A percentile compares a stretch with the other conserved stretches of the same genome.
Conservation (phyloP, 345 rosid genomes). For the Bretschneidera sinensis region DNA sequence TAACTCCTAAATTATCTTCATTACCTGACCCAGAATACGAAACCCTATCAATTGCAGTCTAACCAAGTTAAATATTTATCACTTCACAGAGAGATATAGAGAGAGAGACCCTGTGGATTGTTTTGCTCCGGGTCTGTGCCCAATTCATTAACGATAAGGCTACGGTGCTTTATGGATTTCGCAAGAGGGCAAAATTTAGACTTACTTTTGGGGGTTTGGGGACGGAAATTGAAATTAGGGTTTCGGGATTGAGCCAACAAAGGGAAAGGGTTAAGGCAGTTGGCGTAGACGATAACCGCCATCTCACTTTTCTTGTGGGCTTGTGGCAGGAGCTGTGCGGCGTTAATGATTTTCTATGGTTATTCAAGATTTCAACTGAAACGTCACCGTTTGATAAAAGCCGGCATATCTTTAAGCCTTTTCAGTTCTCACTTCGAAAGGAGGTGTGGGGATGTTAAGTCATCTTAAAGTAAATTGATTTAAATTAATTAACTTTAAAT, state of each 20-base stretch:
- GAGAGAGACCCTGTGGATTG: conserved; percentile 35
- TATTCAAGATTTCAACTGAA: too few species aligned
- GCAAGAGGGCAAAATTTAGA: conserved; percentile 12
- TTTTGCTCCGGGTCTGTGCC: conserved; percentile 26
- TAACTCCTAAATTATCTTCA: conserved; percentile 61
- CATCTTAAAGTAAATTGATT: too few species aligned
- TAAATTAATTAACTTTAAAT: too few species aligned
- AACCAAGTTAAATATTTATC: not conserved
- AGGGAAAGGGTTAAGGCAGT: conserved; percentile 19
- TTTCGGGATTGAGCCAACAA: conserved; percentile 12
- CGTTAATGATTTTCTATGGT: too few species aligned
- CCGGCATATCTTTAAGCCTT: too few species aligned
- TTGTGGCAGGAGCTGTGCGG: too few species aligned
- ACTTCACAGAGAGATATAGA: not conserved
- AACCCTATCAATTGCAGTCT: not conserved
- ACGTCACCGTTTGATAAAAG: too few species aligned
- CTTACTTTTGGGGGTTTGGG: conserved; percentile 10
- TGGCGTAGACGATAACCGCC: conserved; percentile 42
- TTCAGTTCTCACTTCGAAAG: too few species aligned
- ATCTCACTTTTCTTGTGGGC: conserved; percentile 16
- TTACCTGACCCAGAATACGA: conserved; percentile 25
- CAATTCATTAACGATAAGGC: conserved; percentile 21
- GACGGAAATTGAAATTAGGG: conserved; percentile 17
- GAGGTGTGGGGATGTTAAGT: too few species aligned
- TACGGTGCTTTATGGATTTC: conserved; percentile 22